Percentiles rank a stretch among this genome's conserved stretches.
Conservation (phyloP, 257 asterid species). For the Solanum ossicruentum region DNA sequence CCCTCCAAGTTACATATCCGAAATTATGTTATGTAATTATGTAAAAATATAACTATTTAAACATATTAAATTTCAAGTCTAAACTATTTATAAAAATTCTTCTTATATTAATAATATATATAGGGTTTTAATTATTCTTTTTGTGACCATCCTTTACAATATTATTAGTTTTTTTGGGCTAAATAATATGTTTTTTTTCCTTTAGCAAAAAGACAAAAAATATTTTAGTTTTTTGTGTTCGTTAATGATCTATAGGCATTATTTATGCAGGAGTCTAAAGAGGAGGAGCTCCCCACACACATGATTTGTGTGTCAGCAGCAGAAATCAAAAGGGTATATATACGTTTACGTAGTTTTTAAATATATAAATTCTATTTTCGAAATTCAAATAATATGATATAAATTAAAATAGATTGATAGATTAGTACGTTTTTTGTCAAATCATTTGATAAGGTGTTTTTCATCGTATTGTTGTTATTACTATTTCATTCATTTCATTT, state of each 20-base stretch:
- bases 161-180: too few relatives aligned
- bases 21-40: too few relatives aligned
- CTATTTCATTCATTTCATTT: not conserved
- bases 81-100: too few relatives aligned
- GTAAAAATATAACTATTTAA: too few relatives aligned
- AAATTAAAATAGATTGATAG: not conserved
- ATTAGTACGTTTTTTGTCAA: not conserved
- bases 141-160: not conserved
- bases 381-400: not conserved
- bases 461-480: too few relatives aligned
- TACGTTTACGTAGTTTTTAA: not conserved
- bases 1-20: too few relatives aligned
- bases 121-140: not conserved
- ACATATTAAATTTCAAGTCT: too few relatives aligned
- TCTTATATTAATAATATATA: not conserved
- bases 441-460: not conserved
- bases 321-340: constrained; percentile 8
- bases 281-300: not conserved
- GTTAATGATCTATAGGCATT: not conserved
- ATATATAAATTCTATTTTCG: not conserved
- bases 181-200: too few relatives aligned
- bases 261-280: not conserved
- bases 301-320: constrained; percentile 12
- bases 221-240: not conserved
- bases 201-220: too few relatives aligned